Base-by-base conservation (phyloP, 306 rosid species). In the Dalbergia oliveri region DNA sequence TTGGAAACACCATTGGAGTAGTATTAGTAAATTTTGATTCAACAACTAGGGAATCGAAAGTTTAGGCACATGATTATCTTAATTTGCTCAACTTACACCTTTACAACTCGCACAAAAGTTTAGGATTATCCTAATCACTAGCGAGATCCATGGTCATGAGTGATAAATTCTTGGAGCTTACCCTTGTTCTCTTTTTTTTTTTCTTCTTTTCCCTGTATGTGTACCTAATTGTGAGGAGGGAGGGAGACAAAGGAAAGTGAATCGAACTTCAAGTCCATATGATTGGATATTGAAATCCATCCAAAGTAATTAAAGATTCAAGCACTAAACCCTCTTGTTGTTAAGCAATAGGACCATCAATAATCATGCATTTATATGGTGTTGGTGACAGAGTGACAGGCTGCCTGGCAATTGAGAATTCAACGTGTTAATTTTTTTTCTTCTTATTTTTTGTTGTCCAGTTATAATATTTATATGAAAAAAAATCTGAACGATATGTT, bases 181-280 rank as follows among this genome's bases (percentile, higher is more conserved):
- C 4, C 14, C 26, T 3, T 79, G 43, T 67, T 50, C 61, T 66
- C 41, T 14, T 8, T 73, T 19, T 12, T 0, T 45, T 0, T 35
- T 4, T 37, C 0, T 37, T 0, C 4, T 26, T 26, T 50, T 12
- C 64, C 53, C 4, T 11, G 5, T 47, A 50, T 50, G 1, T 37
- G 77, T 70, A 74, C 86, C 84, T 82, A 79, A 82, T 65, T 86
- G 89, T 79, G 56, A 19, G 82, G 86, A 75, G 56, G 84, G 84
- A 79, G 79, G 86, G 89, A 73, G 76, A 82, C 86, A 82, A 4
- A 53, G 73, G 86, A 82, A 82, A 75, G 86, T 70, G 82, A 70
- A 75, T 64, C 69, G 82, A 82, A 78, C 43, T 75, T 86, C 3
- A 68, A 44, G 43, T 64, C n/a, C 51, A 64, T n/a, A 68, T n/a